Evolutionary conservation across 2,329 filamentous ascomycete species (phyloP).

Genomic region (Diaporthe aspalathi): DNA sequence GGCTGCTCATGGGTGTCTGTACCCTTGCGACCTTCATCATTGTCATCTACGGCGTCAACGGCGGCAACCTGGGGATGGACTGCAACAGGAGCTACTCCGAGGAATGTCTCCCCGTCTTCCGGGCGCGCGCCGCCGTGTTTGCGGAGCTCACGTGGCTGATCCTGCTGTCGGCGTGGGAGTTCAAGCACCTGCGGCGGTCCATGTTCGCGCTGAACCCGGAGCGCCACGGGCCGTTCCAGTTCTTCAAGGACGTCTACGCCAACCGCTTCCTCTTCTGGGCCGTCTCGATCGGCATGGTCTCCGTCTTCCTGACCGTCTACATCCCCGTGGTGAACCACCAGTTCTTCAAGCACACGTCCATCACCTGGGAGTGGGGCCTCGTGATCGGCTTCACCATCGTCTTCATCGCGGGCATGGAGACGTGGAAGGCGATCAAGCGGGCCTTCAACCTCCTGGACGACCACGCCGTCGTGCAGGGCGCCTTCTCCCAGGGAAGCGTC

Average conservation of each 20-base stretch:
- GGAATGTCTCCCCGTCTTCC: constrained; percentile 71
- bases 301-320: constrained; percentile 76
- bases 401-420: constrained; percentile 76
- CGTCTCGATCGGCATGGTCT: constrained; percentile 69
- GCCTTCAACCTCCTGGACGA: constrained; percentile 63
- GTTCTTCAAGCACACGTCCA: constrained; percentile 78
- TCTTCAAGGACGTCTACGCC: constrained; percentile 73
- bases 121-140: constrained; percentile 78
- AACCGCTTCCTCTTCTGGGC: constrained; percentile 80
- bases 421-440: constrained; percentile 78
- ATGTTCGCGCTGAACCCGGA: constrained; percentile 75
- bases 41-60: constrained; percentile 67
- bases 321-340: constrained; percentile 76
- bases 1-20: constrained; percentile 79
- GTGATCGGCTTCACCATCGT: constrained; percentile 72
- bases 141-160: constrained; percentile 80
- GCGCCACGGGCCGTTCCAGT: constrained; percentile 60
- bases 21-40: constrained; percentile 75
- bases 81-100: constrained; percentile 72
- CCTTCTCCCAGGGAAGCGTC: constrained; percentile 65
- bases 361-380: constrained; percentile 81
- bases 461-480: constrained; percentile 59
- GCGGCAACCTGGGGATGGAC: constrained; percentile 65
- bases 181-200: constrained; percentile 77
- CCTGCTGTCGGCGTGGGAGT: constrained; percentile 81